Conservation (phyloP, 2,329 filamentous ascomycete species). For the Colletotrichum cuscutae region DNA sequence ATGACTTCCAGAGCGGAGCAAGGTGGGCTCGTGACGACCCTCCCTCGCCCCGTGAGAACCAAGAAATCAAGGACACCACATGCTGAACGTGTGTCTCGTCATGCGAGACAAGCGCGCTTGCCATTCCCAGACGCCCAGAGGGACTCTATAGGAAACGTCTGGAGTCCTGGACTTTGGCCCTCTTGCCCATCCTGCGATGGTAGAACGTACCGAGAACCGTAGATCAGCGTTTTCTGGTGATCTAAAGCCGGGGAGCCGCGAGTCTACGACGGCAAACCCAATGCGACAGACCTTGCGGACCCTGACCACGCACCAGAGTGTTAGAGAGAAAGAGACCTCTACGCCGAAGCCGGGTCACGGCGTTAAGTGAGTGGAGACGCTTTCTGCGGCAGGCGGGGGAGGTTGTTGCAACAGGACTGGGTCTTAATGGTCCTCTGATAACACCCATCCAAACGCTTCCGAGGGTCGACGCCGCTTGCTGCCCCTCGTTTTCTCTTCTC, state of each 20-base stretch:
- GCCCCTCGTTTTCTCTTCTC: constrained; percentile 5
- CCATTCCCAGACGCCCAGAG: background rate
- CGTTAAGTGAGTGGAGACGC: constrained; percentile 17
- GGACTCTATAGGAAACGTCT: too few species aligned
- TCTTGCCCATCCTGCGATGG: too few species aligned
- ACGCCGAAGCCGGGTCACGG: constrained; percentile 13
- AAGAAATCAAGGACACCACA: constrained; percentile 1
- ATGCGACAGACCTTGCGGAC: constrained; percentile 1
- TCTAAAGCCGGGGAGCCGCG: background rate
- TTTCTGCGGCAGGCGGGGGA: constrained; percentile 25
- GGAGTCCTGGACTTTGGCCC: too few species aligned
- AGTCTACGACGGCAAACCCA: background rate
- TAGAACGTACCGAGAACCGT: background rate
- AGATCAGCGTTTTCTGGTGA: background rate
- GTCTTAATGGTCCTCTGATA: constrained; percentile 7
- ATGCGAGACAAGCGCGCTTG: constrained; percentile 9
- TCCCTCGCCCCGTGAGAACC: background rate
- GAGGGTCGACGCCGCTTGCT: background rate
- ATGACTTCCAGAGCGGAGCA: constrained; percentile 29
- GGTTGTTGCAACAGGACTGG: constrained; percentile 9
- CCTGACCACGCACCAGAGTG: background rate
- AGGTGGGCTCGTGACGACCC: constrained; percentile 11
- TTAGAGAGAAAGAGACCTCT: background rate
- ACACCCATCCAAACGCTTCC: constrained; percentile 3
- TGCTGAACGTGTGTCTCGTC: background rate